Percentiles rank a stretch among this genome's conserved stretches.
Conservation (phyloP, 192 early-diverging fungal species). For the Coemansia umbellata region DNA sequence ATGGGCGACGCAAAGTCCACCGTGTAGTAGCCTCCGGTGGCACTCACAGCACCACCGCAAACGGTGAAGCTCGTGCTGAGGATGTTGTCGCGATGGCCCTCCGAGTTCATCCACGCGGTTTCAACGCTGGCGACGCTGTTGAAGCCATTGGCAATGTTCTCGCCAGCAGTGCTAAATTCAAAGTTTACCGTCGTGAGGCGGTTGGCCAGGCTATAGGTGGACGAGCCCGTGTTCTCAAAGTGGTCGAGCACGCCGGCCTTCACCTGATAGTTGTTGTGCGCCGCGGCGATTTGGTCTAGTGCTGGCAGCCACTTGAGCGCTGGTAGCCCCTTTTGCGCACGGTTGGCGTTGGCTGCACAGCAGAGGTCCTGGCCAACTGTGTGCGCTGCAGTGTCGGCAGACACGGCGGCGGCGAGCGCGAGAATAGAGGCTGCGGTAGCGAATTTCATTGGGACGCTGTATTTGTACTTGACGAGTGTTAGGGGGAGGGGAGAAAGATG, state of each 20-base stretch:
- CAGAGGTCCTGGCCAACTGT: slow-evolving; percentile 37
- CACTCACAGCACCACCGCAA: slow-evolving; percentile 44
- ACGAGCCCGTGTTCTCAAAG: slow-evolving; percentile 1
- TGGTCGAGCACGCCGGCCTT: slow-evolving; percentile 12
- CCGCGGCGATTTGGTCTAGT: slow-evolving; percentile 21
- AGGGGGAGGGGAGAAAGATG: slow-evolving; percentile 1
- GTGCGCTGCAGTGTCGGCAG: slow-evolving; percentile 13
- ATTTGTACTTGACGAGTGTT: neutral
- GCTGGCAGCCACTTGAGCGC: slow-evolving; percentile 27
- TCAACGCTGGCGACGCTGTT: slow-evolving; percentile 6
- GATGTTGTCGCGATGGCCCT: slow-evolving; percentile 51
- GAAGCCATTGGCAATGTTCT: slow-evolving; percentile 39
- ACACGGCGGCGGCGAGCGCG: slow-evolving; percentile 14
- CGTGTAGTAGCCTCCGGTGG: slow-evolving; percentile 27
- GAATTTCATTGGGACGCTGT: slow-evolving; percentile 35
- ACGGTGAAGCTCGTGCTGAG: slow-evolving; percentile 34
- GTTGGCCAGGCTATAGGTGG: slow-evolving; percentile 8
- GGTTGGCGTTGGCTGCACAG: slow-evolving; percentile 44
- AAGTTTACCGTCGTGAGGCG: slow-evolving; percentile 19
- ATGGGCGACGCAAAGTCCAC: slow-evolving; percentile 38
- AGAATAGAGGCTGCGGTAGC: slow-evolving; percentile 4
- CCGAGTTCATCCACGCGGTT: slow-evolving; percentile 50
- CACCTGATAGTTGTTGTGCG: slow-evolving; percentile 24
- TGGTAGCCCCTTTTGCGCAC: slow-evolving; percentile 3
- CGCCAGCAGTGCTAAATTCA: slow-evolving; percentile 29